These are phyloP conservation scores for Penicillium robsamsonii DNA, from an alignment of 495 filamentous ascomycete genomes.

Conservation along the genomic window DNA sequence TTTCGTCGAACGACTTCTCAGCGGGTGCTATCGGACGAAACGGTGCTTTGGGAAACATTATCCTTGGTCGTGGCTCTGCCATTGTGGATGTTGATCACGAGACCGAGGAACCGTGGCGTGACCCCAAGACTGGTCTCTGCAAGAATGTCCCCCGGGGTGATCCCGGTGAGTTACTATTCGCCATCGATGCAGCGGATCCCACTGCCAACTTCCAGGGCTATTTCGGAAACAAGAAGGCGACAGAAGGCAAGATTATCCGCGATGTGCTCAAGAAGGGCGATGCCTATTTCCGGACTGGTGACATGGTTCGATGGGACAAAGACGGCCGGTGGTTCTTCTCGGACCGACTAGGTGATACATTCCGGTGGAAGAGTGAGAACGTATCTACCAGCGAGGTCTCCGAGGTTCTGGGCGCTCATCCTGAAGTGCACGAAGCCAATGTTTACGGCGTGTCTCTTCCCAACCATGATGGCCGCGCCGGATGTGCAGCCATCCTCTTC, in stretches of 20 bases:
- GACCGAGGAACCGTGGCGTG: slow-evolving; percentile 66
- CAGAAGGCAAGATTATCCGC: slow-evolving; percentile 72
- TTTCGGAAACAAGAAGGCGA: slow-evolving; percentile 72
- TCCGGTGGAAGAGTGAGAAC: slow-evolving; percentile 94
- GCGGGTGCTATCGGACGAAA: slow-evolving; percentile 80
- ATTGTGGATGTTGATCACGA: slow-evolving; percentile 73
- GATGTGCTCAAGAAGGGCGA: slow-evolving; percentile 80
- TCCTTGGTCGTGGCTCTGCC: slow-evolving; percentile 51
- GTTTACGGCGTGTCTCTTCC: slow-evolving; percentile 86
- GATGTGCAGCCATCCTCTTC: slow-evolving; percentile 71
- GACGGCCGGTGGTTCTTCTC: slow-evolving; percentile 81
- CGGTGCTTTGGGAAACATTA: slow-evolving; percentile 56
- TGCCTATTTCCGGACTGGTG: slow-evolving; percentile 82
- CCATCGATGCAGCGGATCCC: slow-evolving; percentile 65
- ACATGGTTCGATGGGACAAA: slow-evolving; percentile 67
- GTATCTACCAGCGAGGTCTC: slow-evolving; percentile 79
- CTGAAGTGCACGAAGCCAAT: slow-evolving; percentile 71
- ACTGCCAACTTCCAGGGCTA: slow-evolving; percentile 78
- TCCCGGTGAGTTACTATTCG: slow-evolving; percentile 77
- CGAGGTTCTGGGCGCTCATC: slow-evolving; percentile 65
- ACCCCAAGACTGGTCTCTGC: slow-evolving; percentile 73
- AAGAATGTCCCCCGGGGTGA: slow-evolving; percentile 56
- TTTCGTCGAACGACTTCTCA: slow-evolving; percentile 69
- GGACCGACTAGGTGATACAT: slow-evolving; percentile 92
- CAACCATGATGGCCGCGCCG: slow-evolving; percentile 80